Percentiles rank a stretch among this genome's conserved stretches.
These are phyloP conservation scores for Boletus bicolor DNA, from an alignment of 768 basidiomycete genomes.

Conservation along the genomic window DNA sequence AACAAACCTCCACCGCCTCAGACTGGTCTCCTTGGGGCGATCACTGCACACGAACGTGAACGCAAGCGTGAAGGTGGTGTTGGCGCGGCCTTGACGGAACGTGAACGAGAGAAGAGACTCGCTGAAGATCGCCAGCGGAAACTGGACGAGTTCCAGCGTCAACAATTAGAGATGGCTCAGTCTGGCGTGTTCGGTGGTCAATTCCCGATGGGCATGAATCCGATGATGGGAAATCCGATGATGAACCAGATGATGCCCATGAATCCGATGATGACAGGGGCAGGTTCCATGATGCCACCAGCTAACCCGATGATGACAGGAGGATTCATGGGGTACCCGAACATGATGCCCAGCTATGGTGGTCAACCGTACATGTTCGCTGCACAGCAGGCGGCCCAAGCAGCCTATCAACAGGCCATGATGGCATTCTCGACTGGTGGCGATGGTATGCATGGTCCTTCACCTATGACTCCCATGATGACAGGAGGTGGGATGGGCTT, in stretches of 20 bases:
- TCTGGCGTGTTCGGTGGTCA: slow-evolving; percentile 66
- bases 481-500: slow-evolving; percentile 52
- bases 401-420: slow-evolving; percentile 90
- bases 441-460: slow-evolving; percentile 39
- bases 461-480: slow-evolving; percentile 54
- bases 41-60: slow-evolving; percentile 93
- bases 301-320: slow-evolving; percentile 54
- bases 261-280: slow-evolving; percentile 56
- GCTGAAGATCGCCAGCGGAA: slow-evolving; percentile 93
- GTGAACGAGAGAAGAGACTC: slow-evolving; percentile 87
- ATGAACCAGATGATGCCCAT: slow-evolving; percentile 46
- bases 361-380: slow-evolving; percentile 83
- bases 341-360: slow-evolving; percentile 39
- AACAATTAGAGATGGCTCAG: slow-evolving; percentile 89
- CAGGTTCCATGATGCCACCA: slow-evolving; percentile 48
- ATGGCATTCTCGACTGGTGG: slow-evolving; percentile 79
- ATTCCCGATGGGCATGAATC: slow-evolving; percentile 48
- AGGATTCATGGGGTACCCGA: slow-evolving; percentile 41
- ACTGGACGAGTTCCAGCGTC: slow-evolving; percentile 84
- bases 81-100: slow-evolving; percentile 91
- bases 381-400: slow-evolving; percentile 75
- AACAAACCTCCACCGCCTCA: slow-evolving; percentile 93
- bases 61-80: slow-evolving; percentile 93
- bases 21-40: slow-evolving; percentile 92
- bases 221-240: slow-evolving; percentile 74